Evolutionary conservation across 495 filamentous ascomycete genomes (phyloP).

Genomic region (Polyplosphaeria fusca): DNA sequence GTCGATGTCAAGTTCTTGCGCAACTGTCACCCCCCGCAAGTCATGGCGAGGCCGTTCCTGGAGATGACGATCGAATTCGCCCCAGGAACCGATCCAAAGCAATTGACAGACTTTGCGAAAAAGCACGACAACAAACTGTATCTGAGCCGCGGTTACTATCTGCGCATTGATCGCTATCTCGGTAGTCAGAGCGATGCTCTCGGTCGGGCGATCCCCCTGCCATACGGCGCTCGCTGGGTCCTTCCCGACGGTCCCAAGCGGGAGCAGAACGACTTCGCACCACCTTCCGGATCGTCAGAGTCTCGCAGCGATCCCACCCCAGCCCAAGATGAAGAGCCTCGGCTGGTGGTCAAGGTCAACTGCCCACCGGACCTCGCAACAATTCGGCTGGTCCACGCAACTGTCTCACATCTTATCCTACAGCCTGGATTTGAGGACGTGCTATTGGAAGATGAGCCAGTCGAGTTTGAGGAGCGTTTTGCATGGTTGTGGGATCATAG

Average conservation of each 20-base stretch:
- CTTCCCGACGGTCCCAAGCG: neutral
- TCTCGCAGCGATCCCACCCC: too few species aligned
- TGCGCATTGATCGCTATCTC: conserved; percentile 17
- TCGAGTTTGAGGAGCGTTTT: conserved; percentile 83
- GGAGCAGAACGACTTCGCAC: conserved; percentile 3
- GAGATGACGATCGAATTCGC: too few species aligned
- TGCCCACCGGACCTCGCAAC: conserved; percentile 75
- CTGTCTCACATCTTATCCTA: conserved; percentile 71
- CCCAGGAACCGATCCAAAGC: too few species aligned
- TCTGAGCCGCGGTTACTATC: conserved; percentile 10
- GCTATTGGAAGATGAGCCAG: conserved; percentile 77
- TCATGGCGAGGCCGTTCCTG: too few species aligned
- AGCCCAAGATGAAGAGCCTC: neutral
- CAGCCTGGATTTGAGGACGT: conserved; percentile 90
- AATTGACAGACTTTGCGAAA: too few species aligned
- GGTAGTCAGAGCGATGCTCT: neutral
- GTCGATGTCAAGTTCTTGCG: conserved; percentile 14
- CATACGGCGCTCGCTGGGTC: conserved; percentile 4
- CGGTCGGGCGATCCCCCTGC: neutral
- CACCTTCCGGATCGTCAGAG: conserved; percentile 1
- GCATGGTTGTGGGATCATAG: conserved; percentile 91
- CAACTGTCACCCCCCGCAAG: too few species aligned
- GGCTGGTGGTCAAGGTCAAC: conserved; percentile 4
- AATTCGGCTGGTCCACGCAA: conserved; percentile 82
- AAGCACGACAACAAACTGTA: conserved; percentile 9